Evolutionary conservation across 371 early-diverging fungal species (phyloP), one percentile per base, ranked within the genome.

Genomic region (Mortierella sp.): DNA sequence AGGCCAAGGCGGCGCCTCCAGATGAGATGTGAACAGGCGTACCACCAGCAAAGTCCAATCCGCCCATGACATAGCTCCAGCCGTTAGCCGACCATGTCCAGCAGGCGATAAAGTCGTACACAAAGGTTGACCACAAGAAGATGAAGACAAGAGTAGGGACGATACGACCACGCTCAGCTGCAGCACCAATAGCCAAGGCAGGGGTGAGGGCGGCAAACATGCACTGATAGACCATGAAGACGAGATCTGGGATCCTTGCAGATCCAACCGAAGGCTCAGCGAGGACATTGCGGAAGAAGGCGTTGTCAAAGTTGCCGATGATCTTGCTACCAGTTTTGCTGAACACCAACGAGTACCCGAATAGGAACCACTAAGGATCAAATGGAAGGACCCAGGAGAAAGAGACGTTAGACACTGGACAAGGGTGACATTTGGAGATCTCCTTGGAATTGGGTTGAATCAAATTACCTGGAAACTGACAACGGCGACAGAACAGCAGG

Each of bases 81-180:
- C 97, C 96, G 44, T 88, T 89, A 19, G 83, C 79, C 17, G 84
- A 85, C 97, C 97, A 96, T n/a, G 94, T 91, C 96, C 96, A 96
- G 83, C 91, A 95, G 29, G 96, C 96, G 53, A 93, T 88, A 40
- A 88, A 84, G 65, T 92, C 86, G 72, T 97, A 97, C 6, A 96
- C 94, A 44, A 96, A 49, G 1, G 96, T 96, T 0, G 93, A 85
- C 97, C 97, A 97, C 50, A 96, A 82, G 72, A 97, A 94, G 62
- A 96, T 88, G 68, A 95, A 97, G 54, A 96, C 80, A 46, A 94
- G 85, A 54, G 92, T 80, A 0, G 98, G 98, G 24, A 96, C 59
- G 34, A 96, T 81, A 43, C 96, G 90, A 53, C 90, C 86, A 56
- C 96, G 91, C 71, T 95, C 96, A 28, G 95, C 96, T 14, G 91